Evolutionary conservation across 1,284 basidiomycete species (phyloP).

Genomic region (Papiliotrema fonsecae): DNA sequence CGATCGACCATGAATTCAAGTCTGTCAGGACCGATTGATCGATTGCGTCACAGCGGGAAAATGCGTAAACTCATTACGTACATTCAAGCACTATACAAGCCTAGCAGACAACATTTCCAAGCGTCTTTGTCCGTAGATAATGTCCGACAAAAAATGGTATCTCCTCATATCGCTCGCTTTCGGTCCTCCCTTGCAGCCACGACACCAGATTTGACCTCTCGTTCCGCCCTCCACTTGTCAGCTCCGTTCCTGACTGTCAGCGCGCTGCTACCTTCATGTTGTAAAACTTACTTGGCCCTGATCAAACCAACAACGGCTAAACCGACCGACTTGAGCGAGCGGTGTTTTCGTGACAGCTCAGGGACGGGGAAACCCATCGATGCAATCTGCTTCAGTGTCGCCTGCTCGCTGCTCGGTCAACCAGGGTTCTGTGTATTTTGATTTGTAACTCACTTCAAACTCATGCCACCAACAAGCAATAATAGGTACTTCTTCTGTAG

Average conservation of each 20-base stretch:
- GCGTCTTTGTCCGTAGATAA: too few relatives aligned
- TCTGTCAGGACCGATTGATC: too few relatives aligned
- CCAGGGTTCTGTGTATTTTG: constrained; percentile 1
- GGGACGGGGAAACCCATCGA: constrained; percentile 63
- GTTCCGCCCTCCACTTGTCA: constrained; percentile 22
- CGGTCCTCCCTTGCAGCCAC: constrained; percentile 14
- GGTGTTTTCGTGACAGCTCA: constrained; percentile 43
- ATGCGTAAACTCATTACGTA: too few relatives aligned
- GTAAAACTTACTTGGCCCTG: constrained; percentile 58
- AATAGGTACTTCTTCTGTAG: constrained; percentile 78
- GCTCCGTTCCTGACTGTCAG: constrained; percentile 20
- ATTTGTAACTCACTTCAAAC: constrained; percentile 59
- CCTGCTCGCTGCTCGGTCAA: constrained; percentile 71
- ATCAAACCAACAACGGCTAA: constrained; percentile 62
- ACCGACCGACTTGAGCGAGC: constrained; percentile 59
- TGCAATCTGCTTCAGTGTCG: constrained; percentile 71
- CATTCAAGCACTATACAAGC: too few relatives aligned
- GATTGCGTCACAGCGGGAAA: too few relatives aligned
- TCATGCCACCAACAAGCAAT: constrained; percentile 53
- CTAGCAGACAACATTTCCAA: too few relatives aligned
- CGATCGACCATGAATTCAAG: too few relatives aligned
- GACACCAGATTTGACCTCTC: constrained; percentile 14
- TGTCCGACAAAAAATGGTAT: too few relatives aligned
- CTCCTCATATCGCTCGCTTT: too few relatives aligned
- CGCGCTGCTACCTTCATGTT: neutral